Conservation (phyloP, 805 yeast species). For the Candida takata region DNA sequence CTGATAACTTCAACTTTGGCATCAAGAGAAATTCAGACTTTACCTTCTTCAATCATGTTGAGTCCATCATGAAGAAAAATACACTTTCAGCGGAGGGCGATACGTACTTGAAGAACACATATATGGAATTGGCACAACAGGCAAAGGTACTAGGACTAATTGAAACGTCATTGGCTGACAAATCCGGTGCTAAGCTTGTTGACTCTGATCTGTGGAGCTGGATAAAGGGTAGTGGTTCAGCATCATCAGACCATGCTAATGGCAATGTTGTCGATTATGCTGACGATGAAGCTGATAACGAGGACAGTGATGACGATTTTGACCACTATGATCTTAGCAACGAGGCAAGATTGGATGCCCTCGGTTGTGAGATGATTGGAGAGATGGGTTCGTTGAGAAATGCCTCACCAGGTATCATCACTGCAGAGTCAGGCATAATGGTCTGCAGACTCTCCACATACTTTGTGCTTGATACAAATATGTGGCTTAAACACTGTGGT, state of each 20-base stretch:
- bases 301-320: conserved; percentile 1
- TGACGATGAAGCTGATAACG: conserved; percentile 11
- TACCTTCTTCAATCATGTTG: conserved; percentile 13
- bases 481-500: conserved; percentile 79
- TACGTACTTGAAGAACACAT: conserved; percentile 7
- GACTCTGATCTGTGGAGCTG: conserved; percentile 5
- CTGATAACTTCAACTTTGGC: conserved; percentile 50
- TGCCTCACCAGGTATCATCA: conserved; percentile 4
- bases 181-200: conserved; percentile 2
- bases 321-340: conserved; percentile 3
- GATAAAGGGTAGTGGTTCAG: conserved; percentile 4
- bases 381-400: conserved; percentile 1
- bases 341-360: conserved; percentile 6
- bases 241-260: background rate
- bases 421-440: conserved; percentile 12
- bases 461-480: conserved; percentile 62
- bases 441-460: conserved; percentile 8
- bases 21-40: conserved; percentile 36
- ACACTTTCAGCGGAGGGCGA: conserved; percentile 3
- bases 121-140: conserved; percentile 10
- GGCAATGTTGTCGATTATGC: conserved; percentile 6
- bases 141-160: conserved; percentile 12
- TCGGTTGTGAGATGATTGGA: conserved; percentile 2
- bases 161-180: conserved; percentile 9
- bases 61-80: conserved; percentile 7